A percentile compares a stretch with the other conserved stretches of the same genome.
Conservation (phyloP, 495 filamentous ascomycete genomes). For the Chaetomium cochliodes region DNA sequence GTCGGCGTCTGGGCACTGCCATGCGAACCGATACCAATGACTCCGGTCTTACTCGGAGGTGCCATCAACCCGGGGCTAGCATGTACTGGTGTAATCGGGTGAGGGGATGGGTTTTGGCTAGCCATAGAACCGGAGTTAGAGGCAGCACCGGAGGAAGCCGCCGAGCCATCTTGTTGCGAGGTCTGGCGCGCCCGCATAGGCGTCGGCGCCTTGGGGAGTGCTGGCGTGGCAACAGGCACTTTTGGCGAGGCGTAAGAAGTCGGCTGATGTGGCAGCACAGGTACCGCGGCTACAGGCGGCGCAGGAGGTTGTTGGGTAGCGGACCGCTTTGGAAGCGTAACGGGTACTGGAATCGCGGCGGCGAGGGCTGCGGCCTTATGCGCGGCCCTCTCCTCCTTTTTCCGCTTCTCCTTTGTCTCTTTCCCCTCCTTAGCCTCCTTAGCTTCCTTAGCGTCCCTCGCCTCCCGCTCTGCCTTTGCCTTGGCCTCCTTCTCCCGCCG, state of each 20-base stretch:
- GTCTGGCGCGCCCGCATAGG: slow-evolving; percentile 70
- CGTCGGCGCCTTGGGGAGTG: slow-evolving; percentile 77
- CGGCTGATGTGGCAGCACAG: slow-evolving; percentile 48
- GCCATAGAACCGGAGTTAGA: slow-evolving; percentile 49
- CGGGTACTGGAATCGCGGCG: slow-evolving; percentile 37
- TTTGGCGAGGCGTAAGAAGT: slow-evolving; percentile 69
- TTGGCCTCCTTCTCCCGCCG: slow-evolving; percentile 50
- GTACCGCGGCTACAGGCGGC: slow-evolving; percentile 53
- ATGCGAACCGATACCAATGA: slow-evolving; percentile 16
- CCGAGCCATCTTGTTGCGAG: slow-evolving; percentile 76
- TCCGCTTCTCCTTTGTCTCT: slow-evolving; percentile 53
- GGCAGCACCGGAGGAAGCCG: slow-evolving; percentile 62
- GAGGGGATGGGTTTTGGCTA: slow-evolving; percentile 67
- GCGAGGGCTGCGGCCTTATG: slow-evolving; percentile 41
- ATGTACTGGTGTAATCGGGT: slow-evolving; percentile 55
- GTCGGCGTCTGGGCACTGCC: slow-evolving; percentile 22
- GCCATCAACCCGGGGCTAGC: slow-evolving; percentile 56
- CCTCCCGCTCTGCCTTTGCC: slow-evolving; percentile 37
- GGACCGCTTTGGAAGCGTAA: slow-evolving; percentile 50
- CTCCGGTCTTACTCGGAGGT: slow-evolving; percentile 44
- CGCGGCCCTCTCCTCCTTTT: slow-evolving; percentile 47
- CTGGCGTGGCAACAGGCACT: slow-evolving; percentile 72
- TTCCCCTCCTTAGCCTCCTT: slow-evolving; percentile 44
- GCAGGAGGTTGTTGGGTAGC: slow-evolving; percentile 30
- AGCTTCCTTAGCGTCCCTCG: slow-evolving; percentile 24